These are phyloP conservation scores for Pestalotiopsis sp. DNA, from an alignment of 2,329 filamentous ascomycete genomes.

Conservation along the genomic window DNA sequence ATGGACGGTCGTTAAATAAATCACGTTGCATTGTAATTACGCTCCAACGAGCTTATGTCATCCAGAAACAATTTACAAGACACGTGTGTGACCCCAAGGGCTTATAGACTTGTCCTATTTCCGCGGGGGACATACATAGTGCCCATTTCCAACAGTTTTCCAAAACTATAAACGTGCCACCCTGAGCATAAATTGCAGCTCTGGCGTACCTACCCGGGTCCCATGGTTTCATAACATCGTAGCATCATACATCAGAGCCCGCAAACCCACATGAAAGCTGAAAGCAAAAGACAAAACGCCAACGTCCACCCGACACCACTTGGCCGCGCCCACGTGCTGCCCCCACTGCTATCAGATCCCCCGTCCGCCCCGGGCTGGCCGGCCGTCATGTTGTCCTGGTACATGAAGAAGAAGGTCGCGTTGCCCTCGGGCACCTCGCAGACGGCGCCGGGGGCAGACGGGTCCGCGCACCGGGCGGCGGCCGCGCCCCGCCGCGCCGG, in stretches of 20 bases:
- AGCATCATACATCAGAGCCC: conserved; percentile 11
- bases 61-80: not conserved
- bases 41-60: not conserved
- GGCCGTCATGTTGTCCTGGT: conserved; percentile 45
- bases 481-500: conserved; percentile 40
- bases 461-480: conserved; percentile 42
- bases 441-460: conserved; percentile 38
- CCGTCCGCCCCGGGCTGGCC: conserved; percentile 46
- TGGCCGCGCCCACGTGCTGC: conserved; percentile 30
- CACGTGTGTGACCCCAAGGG: not conserved
- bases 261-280: conserved; percentile 14
- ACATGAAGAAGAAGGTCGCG: conserved; percentile 51
- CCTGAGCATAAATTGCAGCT: not conserved
- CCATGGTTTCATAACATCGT: not conserved
- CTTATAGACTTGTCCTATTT: not conserved
- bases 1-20: not conserved
- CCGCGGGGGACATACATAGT: not conserved
- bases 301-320: conserved; percentile 44
- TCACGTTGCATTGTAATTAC: not conserved
- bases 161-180: not conserved
- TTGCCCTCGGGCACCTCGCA: conserved; percentile 54
- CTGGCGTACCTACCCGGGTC: not conserved
- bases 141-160: not conserved
- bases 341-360: conserved; percentile 12
- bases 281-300: conserved; percentile 15